These are phyloP conservation scores for Ceratobasidium sp. DNA, from an alignment of 1,284 basidiomycete species.

Conservation along the genomic window DNA sequence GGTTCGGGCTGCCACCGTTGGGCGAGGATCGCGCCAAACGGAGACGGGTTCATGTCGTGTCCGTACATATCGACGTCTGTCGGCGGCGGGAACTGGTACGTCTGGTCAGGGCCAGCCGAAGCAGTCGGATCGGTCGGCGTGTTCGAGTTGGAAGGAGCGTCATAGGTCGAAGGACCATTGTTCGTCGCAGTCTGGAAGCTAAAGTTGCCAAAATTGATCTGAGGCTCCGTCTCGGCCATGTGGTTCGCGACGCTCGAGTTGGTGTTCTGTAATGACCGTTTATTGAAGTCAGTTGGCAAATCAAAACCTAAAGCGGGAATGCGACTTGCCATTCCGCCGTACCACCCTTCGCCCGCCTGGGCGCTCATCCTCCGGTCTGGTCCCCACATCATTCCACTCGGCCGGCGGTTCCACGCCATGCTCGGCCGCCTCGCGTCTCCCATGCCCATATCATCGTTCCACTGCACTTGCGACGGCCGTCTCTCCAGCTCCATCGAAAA, in stretches of 20 bases:
- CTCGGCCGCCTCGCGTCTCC: slow-evolving; percentile 37
- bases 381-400: slow-evolving; percentile 33
- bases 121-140: slow-evolving; percentile 1
- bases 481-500: slow-evolving; percentile 43
- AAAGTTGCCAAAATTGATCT: slow-evolving; percentile 43
- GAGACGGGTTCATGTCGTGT: slow-evolving; percentile 34
- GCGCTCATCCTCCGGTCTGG: slow-evolving; percentile 40
- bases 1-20: slow-evolving; percentile 16
- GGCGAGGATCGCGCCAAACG: slow-evolving; percentile 42
- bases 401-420: slow-evolving; percentile 28
- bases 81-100: slow-evolving; percentile 40
- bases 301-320: background rate
- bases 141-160: background rate
- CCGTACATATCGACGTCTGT: slow-evolving; percentile 40
- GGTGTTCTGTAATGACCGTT: slow-evolving; percentile 10
- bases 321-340: slow-evolving; percentile 40
- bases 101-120: slow-evolving; percentile 26
- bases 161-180: slow-evolving; percentile 9
- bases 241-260: slow-evolving; percentile 20
- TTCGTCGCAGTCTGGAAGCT: slow-evolving; percentile 41
- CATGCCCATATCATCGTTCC: slow-evolving; percentile 46
- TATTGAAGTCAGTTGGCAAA: background rate
- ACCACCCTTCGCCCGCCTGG: slow-evolving; percentile 33
- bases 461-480: slow-evolving; percentile 41
- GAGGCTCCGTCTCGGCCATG: slow-evolving; percentile 28